Base-by-base conservation (phyloP, 2,329 filamentous ascomycete species). In the Aspergillus persii region DNA sequence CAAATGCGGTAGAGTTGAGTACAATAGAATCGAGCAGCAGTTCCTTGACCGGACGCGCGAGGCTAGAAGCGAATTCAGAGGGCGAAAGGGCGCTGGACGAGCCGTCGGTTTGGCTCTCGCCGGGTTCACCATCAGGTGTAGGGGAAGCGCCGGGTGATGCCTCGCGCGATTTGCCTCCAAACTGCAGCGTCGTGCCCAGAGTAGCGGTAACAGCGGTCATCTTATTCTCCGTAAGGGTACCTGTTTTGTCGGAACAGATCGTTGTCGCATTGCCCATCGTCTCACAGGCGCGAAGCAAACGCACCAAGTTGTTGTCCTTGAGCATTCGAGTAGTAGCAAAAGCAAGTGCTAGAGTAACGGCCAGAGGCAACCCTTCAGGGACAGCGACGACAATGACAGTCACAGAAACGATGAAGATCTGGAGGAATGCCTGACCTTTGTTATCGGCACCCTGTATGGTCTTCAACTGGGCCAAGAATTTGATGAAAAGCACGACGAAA, bases 401-500 rank as follows among this genome's bases (percentile, higher is more conserved):
- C 33, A 86, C 81, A 39, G 84, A 80, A 31, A 86, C 76, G 49
- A 86, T 86, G 63, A 86, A 80, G 41, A 86, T 82, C 62, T 81
- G 80, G 18, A 86, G 75, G 67, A 86, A 86, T n/a, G 73, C 75
- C 66, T 85, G 83, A 6, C 82, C 84, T 67, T 85, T 86, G 1
- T 79, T 77, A 2, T 82, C 76, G 2, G 76, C 74, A 9, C 72
- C 73, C 2, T 73, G 67, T 27, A 83, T 86, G 26, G 76, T 68
- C 3, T 83, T 82, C 6, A 92, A 80, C 18, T 82, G 75, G 31
- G 84, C 89, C 26, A 90, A 74, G 70, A 92, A 94, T 67, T 91
- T 89, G 79, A 93, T 92, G 68, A 93, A 86, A 7, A 92, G 79
- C 6, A 92, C 89, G 53, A 92, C 78, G 69, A 94, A 94, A n/a